A percentile compares a stretch with the other conserved stretches of the same genome.
Evolutionary conservation across 495 filamentous ascomycete genomes (phyloP).

Genomic region (Xylaria acuta): DNA sequence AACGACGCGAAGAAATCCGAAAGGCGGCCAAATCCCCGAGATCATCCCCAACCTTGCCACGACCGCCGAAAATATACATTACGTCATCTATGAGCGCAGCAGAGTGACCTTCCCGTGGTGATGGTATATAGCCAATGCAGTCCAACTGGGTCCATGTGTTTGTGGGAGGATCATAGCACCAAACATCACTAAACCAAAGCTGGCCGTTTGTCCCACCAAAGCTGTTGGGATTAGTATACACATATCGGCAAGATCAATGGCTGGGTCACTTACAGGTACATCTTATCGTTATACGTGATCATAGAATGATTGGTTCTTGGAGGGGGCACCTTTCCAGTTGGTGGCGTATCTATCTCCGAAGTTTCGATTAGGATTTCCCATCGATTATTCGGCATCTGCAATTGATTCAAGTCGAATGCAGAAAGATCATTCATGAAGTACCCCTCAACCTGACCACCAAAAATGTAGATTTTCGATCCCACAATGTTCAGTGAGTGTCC

Average conservation of each 20-base stretch:
- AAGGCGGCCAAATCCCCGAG: slow-evolving; percentile 95
- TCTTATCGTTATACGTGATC: slow-evolving; percentile 88
- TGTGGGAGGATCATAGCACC: slow-evolving; percentile 85
- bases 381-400: slow-evolving; percentile 84
- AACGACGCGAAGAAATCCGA: slow-evolving; percentile 85
- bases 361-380: slow-evolving; percentile 91
- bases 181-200: slow-evolving; percentile 98
- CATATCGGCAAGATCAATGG: neutral
- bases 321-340: slow-evolving; percentile 76
- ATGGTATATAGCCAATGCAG: slow-evolving; percentile 96
- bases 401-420: slow-evolving; percentile 92
- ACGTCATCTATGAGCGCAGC: slow-evolving; percentile 92
- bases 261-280: slow-evolving; percentile 77
- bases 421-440: slow-evolving; percentile 98
- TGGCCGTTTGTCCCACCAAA: slow-evolving; percentile 96
- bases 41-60: slow-evolving; percentile 89
- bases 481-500: slow-evolving; percentile 96
- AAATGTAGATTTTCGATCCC: slow-evolving; percentile 94
- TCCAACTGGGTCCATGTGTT: slow-evolving; percentile 88
- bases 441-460: slow-evolving; percentile 96
- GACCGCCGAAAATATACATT: slow-evolving; percentile 99
- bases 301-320: slow-evolving; percentile 95
- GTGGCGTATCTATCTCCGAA: slow-evolving; percentile 69
- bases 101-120: slow-evolving; percentile 91
- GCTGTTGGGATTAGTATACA: slow-evolving; percentile 53